Evolutionary conservation across 2,329 filamentous ascomycete species (phyloP).

Genomic region (Zymoseptoria crescenta): DNA sequence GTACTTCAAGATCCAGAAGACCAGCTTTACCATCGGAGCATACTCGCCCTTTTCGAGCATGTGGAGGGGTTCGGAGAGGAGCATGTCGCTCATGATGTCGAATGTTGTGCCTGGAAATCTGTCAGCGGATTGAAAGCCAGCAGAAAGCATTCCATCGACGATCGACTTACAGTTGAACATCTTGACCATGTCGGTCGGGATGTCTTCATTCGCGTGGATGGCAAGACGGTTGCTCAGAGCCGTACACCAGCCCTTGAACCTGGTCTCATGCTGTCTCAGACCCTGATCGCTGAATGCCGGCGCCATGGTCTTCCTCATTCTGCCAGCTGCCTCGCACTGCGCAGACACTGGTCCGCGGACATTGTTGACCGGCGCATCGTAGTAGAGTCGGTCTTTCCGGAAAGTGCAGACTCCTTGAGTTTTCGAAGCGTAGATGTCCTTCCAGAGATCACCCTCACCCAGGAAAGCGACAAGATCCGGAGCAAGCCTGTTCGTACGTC

Average conservation of each 20-base stretch:
- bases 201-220: constrained; percentile 6
- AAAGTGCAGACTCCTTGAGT: constrained; percentile 6
- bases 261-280: constrained; percentile 20
- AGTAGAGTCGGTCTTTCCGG: constrained; percentile 13
- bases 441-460: constrained; percentile 13
- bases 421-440: constrained; percentile 19
- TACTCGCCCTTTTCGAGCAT: constrained; percentile 21
- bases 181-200: constrained; percentile 20
- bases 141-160: constrained; percentile 7
- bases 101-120: constrained; percentile 12
- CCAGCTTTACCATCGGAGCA: constrained; percentile 15
- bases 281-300: constrained; percentile 21
- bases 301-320: constrained; percentile 37
- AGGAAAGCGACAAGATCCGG: constrained; percentile 34
- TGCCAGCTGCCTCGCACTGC: constrained; percentile 13
- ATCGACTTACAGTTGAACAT: constrained; percentile 22
- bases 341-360: constrained; percentile 11
- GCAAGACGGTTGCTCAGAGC: constrained; percentile 14
- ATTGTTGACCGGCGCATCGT: constrained; percentile 9
- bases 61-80: constrained; percentile 19
- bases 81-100: constrained; percentile 25
- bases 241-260: constrained; percentile 19
- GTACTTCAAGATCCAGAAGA: constrained; percentile 17
- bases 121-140: constrained; percentile 9
- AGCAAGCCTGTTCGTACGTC: constrained; percentile 24